Evolutionary conservation across 2,329 filamentous ascomycete species (phyloP).

Genomic region (Calonectria leucothoes): DNA sequence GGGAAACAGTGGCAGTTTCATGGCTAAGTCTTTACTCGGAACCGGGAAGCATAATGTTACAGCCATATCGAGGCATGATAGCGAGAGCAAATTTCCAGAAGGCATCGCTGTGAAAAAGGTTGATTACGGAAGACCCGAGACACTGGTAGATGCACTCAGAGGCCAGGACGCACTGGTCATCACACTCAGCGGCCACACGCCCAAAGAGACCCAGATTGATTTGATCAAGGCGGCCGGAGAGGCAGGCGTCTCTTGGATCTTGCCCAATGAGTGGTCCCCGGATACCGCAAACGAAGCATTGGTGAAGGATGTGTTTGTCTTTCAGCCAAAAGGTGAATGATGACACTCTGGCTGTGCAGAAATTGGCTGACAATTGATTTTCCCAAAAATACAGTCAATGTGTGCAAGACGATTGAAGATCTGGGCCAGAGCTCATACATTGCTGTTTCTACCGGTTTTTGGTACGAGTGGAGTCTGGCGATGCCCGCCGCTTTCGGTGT

Average conservation of each 20-base stretch:
- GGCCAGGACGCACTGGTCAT: constrained; percentile 69
- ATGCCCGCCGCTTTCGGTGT: constrained; percentile 57
- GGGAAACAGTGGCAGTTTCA: constrained; percentile 53
- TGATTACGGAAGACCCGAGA: constrained; percentile 55
- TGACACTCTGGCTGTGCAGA: too few species aligned
- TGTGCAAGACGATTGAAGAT: constrained; percentile 51
- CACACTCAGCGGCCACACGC: constrained; percentile 57
- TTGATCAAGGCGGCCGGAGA: constrained; percentile 65
- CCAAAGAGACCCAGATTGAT: constrained; percentile 57
- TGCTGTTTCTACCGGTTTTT: constrained; percentile 64
- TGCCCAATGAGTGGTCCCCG: constrained; percentile 55
- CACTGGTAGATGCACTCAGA: constrained; percentile 60
- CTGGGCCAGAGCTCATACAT: constrained; percentile 54
- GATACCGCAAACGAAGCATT: constrained; percentile 51
- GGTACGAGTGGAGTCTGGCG: constrained; percentile 65
- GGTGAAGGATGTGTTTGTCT: constrained; percentile 36
- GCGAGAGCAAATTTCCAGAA: constrained; percentile 53
- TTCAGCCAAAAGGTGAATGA: background rate
- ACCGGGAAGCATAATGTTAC: constrained; percentile 63
- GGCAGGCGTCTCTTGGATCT: constrained; percentile 64
- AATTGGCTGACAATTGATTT: background rate
- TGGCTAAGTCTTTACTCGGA: constrained; percentile 54
- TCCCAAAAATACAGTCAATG: constrained; percentile 18
- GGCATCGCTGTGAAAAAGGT: constrained; percentile 55
- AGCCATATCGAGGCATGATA: constrained; percentile 59